Conservation (phyloP, 805 yeast species). For the Kazachstania bromeliacearum region DNA sequence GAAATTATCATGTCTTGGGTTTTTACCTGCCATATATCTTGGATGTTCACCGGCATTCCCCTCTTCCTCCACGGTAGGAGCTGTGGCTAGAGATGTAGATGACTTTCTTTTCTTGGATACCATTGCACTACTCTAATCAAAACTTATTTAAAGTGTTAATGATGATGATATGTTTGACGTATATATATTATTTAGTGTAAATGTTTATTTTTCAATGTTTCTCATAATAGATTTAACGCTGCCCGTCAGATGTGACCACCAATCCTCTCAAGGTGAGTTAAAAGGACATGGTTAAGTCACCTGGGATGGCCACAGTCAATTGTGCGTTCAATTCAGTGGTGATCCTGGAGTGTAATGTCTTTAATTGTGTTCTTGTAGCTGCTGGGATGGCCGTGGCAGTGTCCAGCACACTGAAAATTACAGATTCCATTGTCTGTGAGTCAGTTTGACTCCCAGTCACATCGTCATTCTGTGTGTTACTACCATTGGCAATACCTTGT, state of each 20-base stretch:
- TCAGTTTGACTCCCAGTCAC: too few relatives aligned
- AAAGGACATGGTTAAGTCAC: conserved; percentile 14
- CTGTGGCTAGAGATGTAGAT: neutral
- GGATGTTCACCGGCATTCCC: conserved; percentile 7
- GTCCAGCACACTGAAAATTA: conserved; percentile 8
- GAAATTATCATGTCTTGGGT: conserved; percentile 20
- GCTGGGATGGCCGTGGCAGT: conserved; percentile 8
- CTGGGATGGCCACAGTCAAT: conserved; percentile 11
- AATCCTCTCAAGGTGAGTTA: too few relatives aligned
- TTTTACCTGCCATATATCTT: conserved; percentile 27
- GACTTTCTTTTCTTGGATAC: conserved; percentile 1
- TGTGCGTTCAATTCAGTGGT: conserved; percentile 12
- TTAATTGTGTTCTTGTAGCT: conserved; percentile 7
- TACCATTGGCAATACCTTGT: neutral
- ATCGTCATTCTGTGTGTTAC: neutral
- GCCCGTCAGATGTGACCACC: too few relatives aligned
- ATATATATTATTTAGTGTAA: too few relatives aligned
- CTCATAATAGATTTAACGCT: too few relatives aligned
- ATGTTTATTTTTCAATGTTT: too few relatives aligned
- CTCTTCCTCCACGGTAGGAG: conserved; percentile 4
- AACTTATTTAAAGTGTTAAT: too few relatives aligned
- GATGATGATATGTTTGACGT: too few relatives aligned
- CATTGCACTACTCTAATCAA: too few relatives aligned
- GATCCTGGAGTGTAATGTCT: conserved; percentile 9
- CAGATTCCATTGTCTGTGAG: too few relatives aligned